Evolutionary conservation across 2,329 filamentous ascomycete species (phyloP).

Genomic region (Hymenoscyphus fraxineus): DNA sequence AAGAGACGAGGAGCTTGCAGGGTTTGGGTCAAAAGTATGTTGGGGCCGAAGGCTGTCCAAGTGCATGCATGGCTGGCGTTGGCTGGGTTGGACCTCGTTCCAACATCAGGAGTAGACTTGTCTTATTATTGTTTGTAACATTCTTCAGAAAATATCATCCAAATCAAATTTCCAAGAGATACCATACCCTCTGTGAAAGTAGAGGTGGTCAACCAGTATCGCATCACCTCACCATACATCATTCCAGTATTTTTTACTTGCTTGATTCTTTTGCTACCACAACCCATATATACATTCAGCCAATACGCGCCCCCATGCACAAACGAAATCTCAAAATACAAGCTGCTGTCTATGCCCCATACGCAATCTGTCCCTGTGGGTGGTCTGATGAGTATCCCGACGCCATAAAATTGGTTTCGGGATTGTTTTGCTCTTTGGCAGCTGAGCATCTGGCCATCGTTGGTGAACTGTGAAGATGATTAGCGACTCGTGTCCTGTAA

Average conservation of each 20-base stretch:
- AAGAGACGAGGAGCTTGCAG: neutral
- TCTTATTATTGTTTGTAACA: constrained; percentile 7
- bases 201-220: neutral
- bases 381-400: constrained; percentile 48
- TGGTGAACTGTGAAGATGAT: constrained; percentile 62
- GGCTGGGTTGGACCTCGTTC: constrained; percentile 25
- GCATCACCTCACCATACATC: neutral
- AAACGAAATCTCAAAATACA: constrained; percentile 29
- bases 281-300: constrained; percentile 37
- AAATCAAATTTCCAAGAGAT: neutral
- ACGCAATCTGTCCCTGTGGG: constrained; percentile 33
- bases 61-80: constrained; percentile 31
- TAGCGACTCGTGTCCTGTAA: neutral
- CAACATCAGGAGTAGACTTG: constrained; percentile 12
- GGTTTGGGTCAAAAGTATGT: neutral
- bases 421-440: constrained; percentile 78
- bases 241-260: neutral
- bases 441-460: constrained; percentile 98
- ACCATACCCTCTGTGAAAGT: neutral
- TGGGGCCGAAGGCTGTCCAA: neutral
- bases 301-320: constrained; percentile 21
- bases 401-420: constrained; percentile 76
- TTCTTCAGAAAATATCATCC: neutral
- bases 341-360: constrained; percentile 28
- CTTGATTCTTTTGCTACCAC: constrained; percentile 25